Base-by-base conservation (phyloP, 768 basidiomycete species). In the Floccularia luteovirens region DNA sequence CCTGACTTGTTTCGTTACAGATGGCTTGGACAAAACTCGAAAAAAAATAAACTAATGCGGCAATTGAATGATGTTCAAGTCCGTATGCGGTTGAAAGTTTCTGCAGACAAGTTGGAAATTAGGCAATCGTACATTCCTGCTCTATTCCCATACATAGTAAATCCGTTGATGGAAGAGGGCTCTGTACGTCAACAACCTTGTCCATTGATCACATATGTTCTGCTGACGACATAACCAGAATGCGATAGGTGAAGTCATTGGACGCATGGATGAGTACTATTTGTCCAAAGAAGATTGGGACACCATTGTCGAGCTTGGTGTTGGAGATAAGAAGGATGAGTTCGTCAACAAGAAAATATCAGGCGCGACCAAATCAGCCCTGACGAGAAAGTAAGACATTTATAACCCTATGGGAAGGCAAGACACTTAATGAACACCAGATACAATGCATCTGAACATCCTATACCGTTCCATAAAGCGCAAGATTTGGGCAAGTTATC, bases 1-100 rank as follows among this genome's bases (percentile, higher is more conserved):
- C 11, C 39, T 39, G 8, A 16, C 12, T 11, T n/a, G 24, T 16
- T 12, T 21, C 31, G 13, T 19, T 30, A 2, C 50, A 97, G 93
- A 53, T 99, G 91, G 90, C 79, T 99, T 10, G 94, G 94, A 6
- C 91, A 98, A 55, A 98, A 98, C 60, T 98, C 96, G 42, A 94
- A 93, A 54, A 84, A 88, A 58, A 70, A 53, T 47, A 96, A 94
- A 52, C 72, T 97, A 0, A 67, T 56, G 40, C 75, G 93, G 25
- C 82, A 86, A 47, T 69, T 99, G 13, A 75, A 74, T 25, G 96
- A 99, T 43, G 80, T 97, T 7, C 94, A 98, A 59, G 86, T 90
- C 31, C 83, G 85, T 36, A 96, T 98, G 96, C 82, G 96, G 2
- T 72, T 98, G 43, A 87, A 83, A 52, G 88, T 92, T 0, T 94